Evolutionary conservation across 2,329 filamentous ascomycete species (phyloP).

Genomic region (Fusarium dlaminii): DNA sequence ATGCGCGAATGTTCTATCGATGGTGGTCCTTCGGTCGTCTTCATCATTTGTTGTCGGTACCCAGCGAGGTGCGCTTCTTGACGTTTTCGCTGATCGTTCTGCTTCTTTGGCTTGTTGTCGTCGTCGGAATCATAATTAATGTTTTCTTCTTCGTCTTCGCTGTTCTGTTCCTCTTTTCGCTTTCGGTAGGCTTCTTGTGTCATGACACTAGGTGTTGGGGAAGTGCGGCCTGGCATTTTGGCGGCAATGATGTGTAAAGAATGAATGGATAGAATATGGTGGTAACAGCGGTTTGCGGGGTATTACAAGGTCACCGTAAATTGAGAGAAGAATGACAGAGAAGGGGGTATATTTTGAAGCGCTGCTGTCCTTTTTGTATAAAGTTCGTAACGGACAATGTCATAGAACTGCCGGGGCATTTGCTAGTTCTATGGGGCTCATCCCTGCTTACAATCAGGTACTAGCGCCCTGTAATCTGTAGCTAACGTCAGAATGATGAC

Average conservation of each 20-base stretch:
- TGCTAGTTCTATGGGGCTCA: background rate
- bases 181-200: conserved; percentile 28
- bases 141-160: conserved; percentile 18
- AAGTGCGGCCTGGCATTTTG: conserved; percentile 23
- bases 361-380: conserved; percentile 22
- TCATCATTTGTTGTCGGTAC: conserved; percentile 35
- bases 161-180: conserved; percentile 5
- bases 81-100: conserved; percentile 10
- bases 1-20: background rate
- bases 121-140: conserved; percentile 30
- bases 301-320: background rate
- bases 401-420: conserved; percentile 13
- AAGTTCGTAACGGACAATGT: background rate
- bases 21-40: conserved; percentile 19
- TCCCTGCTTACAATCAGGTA: conserved; percentile 21
- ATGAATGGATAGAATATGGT: background rate
- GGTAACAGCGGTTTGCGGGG: no score
- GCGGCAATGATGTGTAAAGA: no score
- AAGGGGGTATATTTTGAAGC: background rate
- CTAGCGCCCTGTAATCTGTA: conserved; percentile 12
- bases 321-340: background rate
- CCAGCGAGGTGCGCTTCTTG: conserved; percentile 30
- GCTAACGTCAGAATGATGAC: conserved; percentile 17
- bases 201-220: conserved; percentile 26
- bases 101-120: background rate